phyloP scores from a whole-genome alignment of 1,284 basidiomycete species.

The Naganishia cerealis region DNA sequence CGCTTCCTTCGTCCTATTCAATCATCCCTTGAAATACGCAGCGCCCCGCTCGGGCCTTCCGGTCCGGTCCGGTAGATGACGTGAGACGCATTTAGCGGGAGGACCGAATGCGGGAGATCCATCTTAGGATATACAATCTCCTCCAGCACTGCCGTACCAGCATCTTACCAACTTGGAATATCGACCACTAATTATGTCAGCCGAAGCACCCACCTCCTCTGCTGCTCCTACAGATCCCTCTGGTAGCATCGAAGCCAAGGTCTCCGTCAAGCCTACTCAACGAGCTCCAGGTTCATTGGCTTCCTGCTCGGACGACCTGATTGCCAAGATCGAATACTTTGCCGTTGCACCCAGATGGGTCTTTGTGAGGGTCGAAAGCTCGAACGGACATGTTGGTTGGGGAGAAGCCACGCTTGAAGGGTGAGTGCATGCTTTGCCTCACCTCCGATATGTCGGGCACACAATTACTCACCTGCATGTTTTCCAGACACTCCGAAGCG shows the following conservation, averaged over 20 bases:
- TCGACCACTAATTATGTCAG: slow-evolving; percentile 3
- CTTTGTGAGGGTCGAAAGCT: slow-evolving; percentile 65
- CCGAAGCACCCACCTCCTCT: slow-evolving; percentile 23
- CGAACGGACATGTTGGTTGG: slow-evolving; percentile 64
- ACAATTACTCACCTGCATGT: neutral
- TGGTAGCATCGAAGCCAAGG: neutral
- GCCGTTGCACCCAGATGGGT: slow-evolving; percentile 58
- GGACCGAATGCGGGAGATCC: no score
- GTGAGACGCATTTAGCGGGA: no score
- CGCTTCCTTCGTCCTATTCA: no score
- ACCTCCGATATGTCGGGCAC: neutral
- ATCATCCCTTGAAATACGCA: no score
- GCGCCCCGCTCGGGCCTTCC: no score
- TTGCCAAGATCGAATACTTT: slow-evolving; percentile 31
- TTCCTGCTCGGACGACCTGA: slow-evolving; percentile 31
- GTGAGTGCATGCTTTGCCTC: neutral
- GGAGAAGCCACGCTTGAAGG: slow-evolving; percentile 37
- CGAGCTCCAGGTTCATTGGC: slow-evolving; percentile 22
- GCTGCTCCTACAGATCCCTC: slow-evolving; percentile 14
- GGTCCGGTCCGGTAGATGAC: no score
- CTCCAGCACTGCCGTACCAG: neutral
- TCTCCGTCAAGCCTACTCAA: slow-evolving; percentile 4
- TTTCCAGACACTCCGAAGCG: slow-evolving; percentile 63
- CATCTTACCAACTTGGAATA: neutral
- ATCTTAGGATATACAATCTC: neutral